Base-by-base conservation (phyloP, 2,329 filamentous ascomycete genomes). In the Cladophialophora psammophila region DNA sequence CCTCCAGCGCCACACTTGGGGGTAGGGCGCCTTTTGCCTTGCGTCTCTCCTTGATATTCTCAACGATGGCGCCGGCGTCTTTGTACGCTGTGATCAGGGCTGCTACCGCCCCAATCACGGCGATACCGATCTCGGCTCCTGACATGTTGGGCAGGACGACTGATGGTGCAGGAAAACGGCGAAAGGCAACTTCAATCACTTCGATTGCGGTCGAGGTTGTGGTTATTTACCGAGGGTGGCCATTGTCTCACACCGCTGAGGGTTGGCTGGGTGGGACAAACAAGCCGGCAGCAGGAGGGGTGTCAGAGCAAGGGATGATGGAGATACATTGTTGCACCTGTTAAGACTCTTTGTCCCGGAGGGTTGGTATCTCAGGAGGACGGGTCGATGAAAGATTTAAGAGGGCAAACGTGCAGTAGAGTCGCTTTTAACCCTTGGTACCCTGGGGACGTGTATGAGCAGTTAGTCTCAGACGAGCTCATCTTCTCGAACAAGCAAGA, bases 21-120 rank as follows among this genome's bases (percentile, higher is more conserved):
- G 60, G 61, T 36, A 56, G 34, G 13, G 55, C 57, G 36, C 67
- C 67, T 50, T 52, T 64, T 9, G 64, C 57, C 53, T 55, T 64
- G 5, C 67, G 64, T 26, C 58, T 61, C 48, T 61, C 64, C 36
- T 69, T 69, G 40, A 69, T 69, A 42, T 66, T 66, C 34, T 57
- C 60, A 10, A 66, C 64, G 35, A 69, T 69, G n/a, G 52, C 40
- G 18, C 60, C 59, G 10, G 60, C 67, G 53, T 69, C 60, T 53
- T 65, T 66, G 57, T 69, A 69, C 7, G 67, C 67, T 34, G 64
- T 63, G 52, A 69, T 60, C 36, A 69, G 54, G 40, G 63, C 64
- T 58, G 56, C 60, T 56, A 62, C 61, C 52, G 64, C 60, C 31
- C 64, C 54, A 26, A 63, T 45, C 7, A 66, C 67, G 13, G 56